Percentiles rank a stretch among this genome's conserved stretches.
Evolutionary conservation across 2,329 filamentous ascomycete genomes (phyloP).

Genomic region (Botryotinia globosa): DNA sequence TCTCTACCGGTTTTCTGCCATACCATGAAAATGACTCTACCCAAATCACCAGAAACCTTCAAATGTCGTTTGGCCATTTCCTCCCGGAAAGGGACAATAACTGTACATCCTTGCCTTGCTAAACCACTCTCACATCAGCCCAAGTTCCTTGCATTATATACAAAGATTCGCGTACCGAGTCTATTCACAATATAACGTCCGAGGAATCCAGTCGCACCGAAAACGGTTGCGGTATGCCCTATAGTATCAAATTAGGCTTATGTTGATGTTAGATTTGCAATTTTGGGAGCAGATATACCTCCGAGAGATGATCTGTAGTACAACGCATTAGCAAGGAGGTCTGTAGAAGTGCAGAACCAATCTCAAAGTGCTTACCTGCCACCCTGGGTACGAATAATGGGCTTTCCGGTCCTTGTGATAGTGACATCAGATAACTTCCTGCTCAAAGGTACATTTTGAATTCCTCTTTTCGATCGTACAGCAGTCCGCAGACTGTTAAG

Average conservation of each 20-base stretch:
- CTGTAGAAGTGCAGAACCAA: conserved; percentile 22
- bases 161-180: conserved; percentile 57
- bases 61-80: conserved; percentile 98
- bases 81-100: conserved; percentile 90
- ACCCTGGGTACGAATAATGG: conserved; percentile 82
- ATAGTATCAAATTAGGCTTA: conserved; percentile 30
- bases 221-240: conserved; percentile 96
- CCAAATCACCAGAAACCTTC: conserved; percentile 93
- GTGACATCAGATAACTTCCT: conserved; percentile 73
- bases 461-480: conserved; percentile 49
- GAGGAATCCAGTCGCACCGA: conserved; percentile 93
- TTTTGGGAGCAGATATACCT: conserved; percentile 55
- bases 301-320: conserved; percentile 71
- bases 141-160: neutral
- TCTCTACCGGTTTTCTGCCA: neutral
- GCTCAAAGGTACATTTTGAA: conserved; percentile 44
- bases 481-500: conserved; percentile 58
- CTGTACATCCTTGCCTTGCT: conserved; percentile 92
- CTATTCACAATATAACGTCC: conserved; percentile 97
- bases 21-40: conserved; percentile 82
- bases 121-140: conserved; percentile 33
- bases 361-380: conserved; percentile 66
- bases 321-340: conserved; percentile 34
- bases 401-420: conserved; percentile 95
- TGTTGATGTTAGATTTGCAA: conserved; percentile 16